phyloP scores from a whole-genome alignment of 2,329 filamentous ascomycete genomes.

The Colletotrichum sp. region DNA sequence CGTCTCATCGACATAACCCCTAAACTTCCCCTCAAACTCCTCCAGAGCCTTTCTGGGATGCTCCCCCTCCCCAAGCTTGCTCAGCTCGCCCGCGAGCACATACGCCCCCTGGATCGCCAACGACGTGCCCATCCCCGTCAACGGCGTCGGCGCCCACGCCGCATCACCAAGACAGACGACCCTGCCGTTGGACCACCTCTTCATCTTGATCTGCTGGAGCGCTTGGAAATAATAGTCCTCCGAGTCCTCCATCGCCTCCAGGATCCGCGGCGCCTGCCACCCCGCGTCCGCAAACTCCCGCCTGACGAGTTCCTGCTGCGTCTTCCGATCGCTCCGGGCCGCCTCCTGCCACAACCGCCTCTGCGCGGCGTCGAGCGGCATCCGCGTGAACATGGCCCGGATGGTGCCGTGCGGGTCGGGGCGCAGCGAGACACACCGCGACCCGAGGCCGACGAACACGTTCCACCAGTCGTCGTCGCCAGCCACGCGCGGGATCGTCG shows the following conservation, averaged over 20 bases:
- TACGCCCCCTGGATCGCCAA: conserved; percentile 51
- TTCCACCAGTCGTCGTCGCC: conserved; percentile 21
- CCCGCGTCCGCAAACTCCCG: conserved; percentile 39
- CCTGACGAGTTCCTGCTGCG: conserved; percentile 39
- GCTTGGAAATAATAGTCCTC: conserved; percentile 48
- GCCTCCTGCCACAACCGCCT: background rate
- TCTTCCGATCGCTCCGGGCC: conserved; percentile 12
- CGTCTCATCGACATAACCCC: conserved; percentile 11
- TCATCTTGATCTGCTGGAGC: conserved; percentile 44
- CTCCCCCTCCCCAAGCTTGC: conserved; percentile 4
- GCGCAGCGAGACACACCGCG: background rate
- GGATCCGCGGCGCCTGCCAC: conserved; percentile 39
- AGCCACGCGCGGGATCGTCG: conserved; percentile 29
- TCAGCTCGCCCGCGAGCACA: conserved; percentile 53
- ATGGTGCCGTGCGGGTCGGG: conserved; percentile 15
- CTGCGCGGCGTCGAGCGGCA: background rate
- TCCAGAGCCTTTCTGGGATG: conserved; percentile 2
- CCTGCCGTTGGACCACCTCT: conserved; percentile 36
- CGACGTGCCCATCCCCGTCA: conserved; percentile 51
- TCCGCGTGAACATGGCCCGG: conserved; percentile 2
- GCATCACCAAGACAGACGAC: conserved; percentile 54
- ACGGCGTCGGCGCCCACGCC: conserved; percentile 46
- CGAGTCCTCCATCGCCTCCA: conserved; percentile 30
- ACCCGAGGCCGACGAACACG: conserved; percentile 3
- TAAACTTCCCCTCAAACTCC: conserved; percentile 12